Conservation (phyloP, 2,329 filamentous ascomycete genomes). For the Neonectria coccinea region DNA sequence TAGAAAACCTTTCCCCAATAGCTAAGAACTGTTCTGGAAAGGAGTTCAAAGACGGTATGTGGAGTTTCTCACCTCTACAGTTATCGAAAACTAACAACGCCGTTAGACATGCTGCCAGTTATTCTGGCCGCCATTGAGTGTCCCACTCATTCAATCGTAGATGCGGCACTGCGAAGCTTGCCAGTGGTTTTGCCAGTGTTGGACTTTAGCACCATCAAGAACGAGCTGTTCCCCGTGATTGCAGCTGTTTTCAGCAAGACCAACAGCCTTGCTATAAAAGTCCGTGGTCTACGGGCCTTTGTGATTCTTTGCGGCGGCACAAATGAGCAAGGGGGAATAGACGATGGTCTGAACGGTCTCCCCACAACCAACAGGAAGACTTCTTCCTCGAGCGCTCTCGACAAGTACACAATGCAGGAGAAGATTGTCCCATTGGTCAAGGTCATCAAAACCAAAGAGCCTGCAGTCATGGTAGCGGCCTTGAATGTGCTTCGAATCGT, state of each 20-base stretch:
- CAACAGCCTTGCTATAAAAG: slow-evolving; percentile 93
- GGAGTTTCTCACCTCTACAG: slow-evolving; percentile 18
- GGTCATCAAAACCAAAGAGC: slow-evolving; percentile 97
- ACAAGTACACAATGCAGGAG: slow-evolving; percentile 98
- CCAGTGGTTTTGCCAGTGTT: slow-evolving; percentile 86
- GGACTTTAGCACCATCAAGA: slow-evolving; percentile 97
- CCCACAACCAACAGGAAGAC: slow-evolving; percentile 69
- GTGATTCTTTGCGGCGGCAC: slow-evolving; percentile 87
- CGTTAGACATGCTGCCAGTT: slow-evolving; percentile 85
- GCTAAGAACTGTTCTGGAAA: slow-evolving; percentile 87
- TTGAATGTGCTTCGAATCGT: slow-evolving; percentile 87
- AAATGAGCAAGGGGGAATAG: slow-evolving; percentile 59
- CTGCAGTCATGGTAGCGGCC: slow-evolving; percentile 95
- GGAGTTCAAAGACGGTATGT: slow-evolving; percentile 91
- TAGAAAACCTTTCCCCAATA: slow-evolving; percentile 84
- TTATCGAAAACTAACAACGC: slow-evolving; percentile 11
- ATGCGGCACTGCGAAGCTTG: slow-evolving; percentile 83
- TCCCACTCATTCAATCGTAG: slow-evolving; percentile 87
- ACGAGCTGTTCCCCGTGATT: slow-evolving; percentile 94
- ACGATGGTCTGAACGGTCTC: slow-evolving; percentile 83
- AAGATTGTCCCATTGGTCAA: slow-evolving; percentile 93
- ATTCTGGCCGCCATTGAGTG: slow-evolving; percentile 87
- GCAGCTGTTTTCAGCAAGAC: slow-evolving; percentile 92
- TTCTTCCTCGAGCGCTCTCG: slow-evolving; percentile 81
- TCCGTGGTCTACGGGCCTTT: slow-evolving; percentile 90